Base-by-base conservation (phyloP, 2,329 filamentous ascomycete species). In the Apiospora rasikravindrae region DNA sequence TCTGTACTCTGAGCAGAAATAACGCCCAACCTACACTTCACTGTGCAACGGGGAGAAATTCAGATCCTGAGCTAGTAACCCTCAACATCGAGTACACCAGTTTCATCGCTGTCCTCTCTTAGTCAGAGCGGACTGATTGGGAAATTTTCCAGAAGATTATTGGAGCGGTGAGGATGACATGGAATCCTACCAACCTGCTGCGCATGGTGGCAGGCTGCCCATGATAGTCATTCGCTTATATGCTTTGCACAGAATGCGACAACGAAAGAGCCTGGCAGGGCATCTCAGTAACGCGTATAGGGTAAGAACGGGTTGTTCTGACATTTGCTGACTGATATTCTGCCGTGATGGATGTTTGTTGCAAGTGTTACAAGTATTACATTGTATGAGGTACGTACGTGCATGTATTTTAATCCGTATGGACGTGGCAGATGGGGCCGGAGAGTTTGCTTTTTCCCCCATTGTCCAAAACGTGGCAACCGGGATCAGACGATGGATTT, bases 381-480 rank as follows among this genome's bases (percentile, higher is more conserved):
- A 10, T 42, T 42, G 40, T 42, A 42, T 1, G 33, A 6, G 8
- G 10, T 51, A 22, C 49, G 49, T 51, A 51, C 6, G 47, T 24
- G 14, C 16, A 45, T 45, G 44, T 45, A 45, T 22, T 6, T 22
- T 6, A 7, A 24, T 49, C 47, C 22, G 22, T 47, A n/a, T 51
- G n/a, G 33, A 7, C 33, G 49, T 14, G 8, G 10, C 45, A 11
- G 33, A 7, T 7, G 49, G 24, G 8, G 10, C 45, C 19, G 45
- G 45, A 61, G 57, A 33, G 33, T 64, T 64, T 16, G 40, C 13
- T 64, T 40, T 33, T 19, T 64, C 24, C 33, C 33, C 33, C 33
- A 40, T n/a, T 64, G 13, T 40, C 19, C 33, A 64, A 40, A 64
- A 64, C 57, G 57, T 64, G 57, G 57, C 57, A 10, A 64, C 57